Evolutionary conservation across 2,329 filamentous ascomycete species (phyloP), one percentile per base, ranked within the genome.

Genomic region (Corinectria fuckeliana): DNA sequence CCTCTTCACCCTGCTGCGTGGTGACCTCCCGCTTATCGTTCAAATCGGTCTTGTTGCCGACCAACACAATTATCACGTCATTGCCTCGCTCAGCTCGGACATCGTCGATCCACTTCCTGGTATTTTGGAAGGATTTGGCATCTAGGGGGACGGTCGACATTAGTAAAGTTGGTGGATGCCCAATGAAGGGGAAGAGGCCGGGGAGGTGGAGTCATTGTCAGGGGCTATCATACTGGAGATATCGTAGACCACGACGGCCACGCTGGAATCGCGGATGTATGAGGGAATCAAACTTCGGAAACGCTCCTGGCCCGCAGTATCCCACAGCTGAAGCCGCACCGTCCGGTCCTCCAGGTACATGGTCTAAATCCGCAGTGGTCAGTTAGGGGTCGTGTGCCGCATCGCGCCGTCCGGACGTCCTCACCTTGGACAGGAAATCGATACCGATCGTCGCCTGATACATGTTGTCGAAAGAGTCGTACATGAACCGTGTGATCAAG

Each of bases 331-430:
- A 77, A 99, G 85, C 74, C 96, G 91, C 63, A 99, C 95, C 39
- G 95, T 99, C 76, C 95, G 88, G 82, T 99, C 95, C 81, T 99
- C 95, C 63, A 99, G 90, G 80, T 99, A 99, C 96, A 99, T 99
- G 55, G 95, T 99, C 92, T 76, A 53, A 16, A 48, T 64, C 47
- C 36, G 48, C 26, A 32, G 11, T 34, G 44, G 61, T 70, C 49
- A 70, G 65, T 63, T 23, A n/a, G 32, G 21, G 16, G 45, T 56
- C 47, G 60, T 62, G 55, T 53, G 60, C 49, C 45, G 23, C 30
- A 53, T 26, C 23, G 25, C 39, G 23, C 28, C 57, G 54, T 61
- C 50, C 44, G 44, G 48, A 49, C 32, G 50, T 62, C 36, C 66
- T 76, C 83, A 91, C 92, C 90, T 99, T 99, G 74, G 93, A 97